Evolutionary conservation across 2,329 filamentous ascomycete species (phyloP).

Genomic region (Phoma sp.): DNA sequence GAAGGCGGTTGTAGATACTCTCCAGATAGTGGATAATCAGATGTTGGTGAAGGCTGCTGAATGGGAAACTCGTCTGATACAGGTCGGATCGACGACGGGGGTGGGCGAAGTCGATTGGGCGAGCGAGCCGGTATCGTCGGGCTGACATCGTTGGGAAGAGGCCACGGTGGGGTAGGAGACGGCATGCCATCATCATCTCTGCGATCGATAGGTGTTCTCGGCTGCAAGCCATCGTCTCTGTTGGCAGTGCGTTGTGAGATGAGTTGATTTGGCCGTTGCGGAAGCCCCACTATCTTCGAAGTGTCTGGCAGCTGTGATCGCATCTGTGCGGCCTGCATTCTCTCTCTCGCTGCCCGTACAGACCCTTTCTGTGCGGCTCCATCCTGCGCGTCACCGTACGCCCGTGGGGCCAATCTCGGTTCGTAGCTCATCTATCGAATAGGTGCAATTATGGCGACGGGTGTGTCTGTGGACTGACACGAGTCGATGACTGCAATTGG

Average conservation of each 20-base stretch:
- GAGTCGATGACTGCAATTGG: constrained; percentile 19
- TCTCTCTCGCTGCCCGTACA: constrained; percentile 46
- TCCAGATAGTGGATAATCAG: constrained; percentile 29
- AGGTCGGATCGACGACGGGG: constrained; percentile 51
- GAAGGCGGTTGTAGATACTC: constrained; percentile 30
- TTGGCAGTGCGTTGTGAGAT: constrained; percentile 32
- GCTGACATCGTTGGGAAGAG: constrained; percentile 48
- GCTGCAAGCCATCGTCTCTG: constrained; percentile 20
- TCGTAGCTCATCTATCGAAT: constrained; percentile 47
- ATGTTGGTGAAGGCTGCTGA: constrained; percentile 36
- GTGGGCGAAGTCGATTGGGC: constrained; percentile 46
- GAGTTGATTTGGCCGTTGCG: constrained; percentile 44
- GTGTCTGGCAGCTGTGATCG: constrained; percentile 40
- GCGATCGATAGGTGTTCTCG: constrained; percentile 18
- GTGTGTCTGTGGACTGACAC: constrained; percentile 45
- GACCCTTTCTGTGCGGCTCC: constrained; percentile 41
- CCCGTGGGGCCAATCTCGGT: constrained; percentile 38
- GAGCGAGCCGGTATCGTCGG: constrained; percentile 31
- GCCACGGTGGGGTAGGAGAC: constrained; percentile 54
- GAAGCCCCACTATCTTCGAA: constrained; percentile 44
- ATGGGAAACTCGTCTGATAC: constrained; percentile 42
- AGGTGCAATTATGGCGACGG: constrained; percentile 35
- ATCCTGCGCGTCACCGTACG: constrained; percentile 37
- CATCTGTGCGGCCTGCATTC: constrained; percentile 38
- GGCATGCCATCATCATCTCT: constrained; percentile 21